Evolutionary conservation across 495 filamentous ascomycete species (phyloP).

Genomic region (Venustampulla echinocandica): DNA sequence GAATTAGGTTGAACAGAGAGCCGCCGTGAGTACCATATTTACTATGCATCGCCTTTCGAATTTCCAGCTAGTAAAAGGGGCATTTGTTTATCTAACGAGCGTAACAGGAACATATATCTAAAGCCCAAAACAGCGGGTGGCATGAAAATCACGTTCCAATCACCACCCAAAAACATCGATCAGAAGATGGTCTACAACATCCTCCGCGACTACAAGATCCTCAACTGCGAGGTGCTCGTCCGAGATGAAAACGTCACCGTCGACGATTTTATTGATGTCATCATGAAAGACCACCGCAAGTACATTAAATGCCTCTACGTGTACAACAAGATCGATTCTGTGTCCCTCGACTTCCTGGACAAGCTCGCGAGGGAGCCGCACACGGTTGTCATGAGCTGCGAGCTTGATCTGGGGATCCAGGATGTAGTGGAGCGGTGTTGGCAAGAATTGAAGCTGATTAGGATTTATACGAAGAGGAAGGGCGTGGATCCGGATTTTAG

Average conservation of each 20-base stretch:
- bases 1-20: constrained; percentile 86
- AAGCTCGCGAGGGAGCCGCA: constrained; percentile 83
- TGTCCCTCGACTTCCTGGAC: constrained; percentile 89
- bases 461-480: constrained; percentile 96
- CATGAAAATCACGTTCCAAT: constrained; percentile 95
- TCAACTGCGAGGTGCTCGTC: constrained; percentile 94
- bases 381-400: constrained; percentile 96
- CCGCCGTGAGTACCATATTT: constrained; percentile 76
- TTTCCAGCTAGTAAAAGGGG: not conserved
- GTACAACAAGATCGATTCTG: constrained; percentile 99
- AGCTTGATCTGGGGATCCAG: constrained; percentile 91
- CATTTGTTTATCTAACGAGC: too few species aligned
- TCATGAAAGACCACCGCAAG: constrained; percentile 97
- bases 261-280: constrained; percentile 98
- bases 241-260: constrained; percentile 93
- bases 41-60: not conserved
- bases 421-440: constrained; percentile 94
- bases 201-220: constrained; percentile 93
- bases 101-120: constrained; percentile 98
- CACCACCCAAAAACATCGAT: constrained; percentile 80
- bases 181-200: constrained; percentile 98
- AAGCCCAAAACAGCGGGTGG: constrained; percentile 95
- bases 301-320: constrained; percentile 96
- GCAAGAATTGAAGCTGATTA: constrained; percentile 85
- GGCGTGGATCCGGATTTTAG: constrained; percentile 83